Conservation (phyloP, 352 stramenopile genomes). For the Pythium guiyangense region DNA sequence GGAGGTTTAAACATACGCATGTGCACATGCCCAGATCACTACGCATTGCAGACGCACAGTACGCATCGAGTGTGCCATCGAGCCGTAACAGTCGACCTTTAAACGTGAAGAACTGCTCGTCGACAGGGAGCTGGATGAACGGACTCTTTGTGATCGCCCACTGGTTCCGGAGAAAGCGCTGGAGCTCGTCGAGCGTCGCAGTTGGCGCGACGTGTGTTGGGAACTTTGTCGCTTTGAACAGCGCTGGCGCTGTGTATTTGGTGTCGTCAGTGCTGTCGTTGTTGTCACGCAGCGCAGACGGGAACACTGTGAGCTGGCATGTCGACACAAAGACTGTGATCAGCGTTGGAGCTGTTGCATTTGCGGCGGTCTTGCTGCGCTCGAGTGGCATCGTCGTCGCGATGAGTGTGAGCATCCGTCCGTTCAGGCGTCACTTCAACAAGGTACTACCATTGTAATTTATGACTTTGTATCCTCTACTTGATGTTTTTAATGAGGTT, state of each 20-base stretch:
- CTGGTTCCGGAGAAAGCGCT: constrained; percentile 52
- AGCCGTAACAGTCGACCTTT: constrained; percentile 62
- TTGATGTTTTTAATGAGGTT: too few species aligned
- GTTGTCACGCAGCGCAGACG: constrained; percentile 4
- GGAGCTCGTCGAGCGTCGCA: constrained; percentile 42
- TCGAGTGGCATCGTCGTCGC: background rate
- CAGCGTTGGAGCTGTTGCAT: too few species aligned
- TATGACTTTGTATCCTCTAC: too few species aligned
- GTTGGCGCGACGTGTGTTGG: constrained; percentile 37
- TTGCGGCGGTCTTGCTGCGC: background rate
- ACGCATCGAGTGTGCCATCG: constrained; percentile 52
- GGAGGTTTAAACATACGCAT: too few species aligned
- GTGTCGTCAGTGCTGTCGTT: background rate
- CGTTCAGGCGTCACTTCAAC: too few species aligned
- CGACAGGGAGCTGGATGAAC: constrained; percentile 30
- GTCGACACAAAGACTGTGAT: constrained; percentile 60
- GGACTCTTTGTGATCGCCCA: constrained; percentile 61
- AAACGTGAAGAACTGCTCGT: constrained; percentile 71
- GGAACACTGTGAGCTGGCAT: constrained; percentile 37
- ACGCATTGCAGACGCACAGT: constrained; percentile 32
- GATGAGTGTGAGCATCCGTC: too few species aligned
- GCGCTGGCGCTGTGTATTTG: constrained; percentile 3
- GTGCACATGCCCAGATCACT: too few species aligned
- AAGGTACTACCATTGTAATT: too few species aligned
- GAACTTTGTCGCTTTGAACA: constrained; percentile 58